phyloP scores from a whole-genome alignment of 2,329 filamentous ascomycete species.

The Neonectria neomacrospora region DNA sequence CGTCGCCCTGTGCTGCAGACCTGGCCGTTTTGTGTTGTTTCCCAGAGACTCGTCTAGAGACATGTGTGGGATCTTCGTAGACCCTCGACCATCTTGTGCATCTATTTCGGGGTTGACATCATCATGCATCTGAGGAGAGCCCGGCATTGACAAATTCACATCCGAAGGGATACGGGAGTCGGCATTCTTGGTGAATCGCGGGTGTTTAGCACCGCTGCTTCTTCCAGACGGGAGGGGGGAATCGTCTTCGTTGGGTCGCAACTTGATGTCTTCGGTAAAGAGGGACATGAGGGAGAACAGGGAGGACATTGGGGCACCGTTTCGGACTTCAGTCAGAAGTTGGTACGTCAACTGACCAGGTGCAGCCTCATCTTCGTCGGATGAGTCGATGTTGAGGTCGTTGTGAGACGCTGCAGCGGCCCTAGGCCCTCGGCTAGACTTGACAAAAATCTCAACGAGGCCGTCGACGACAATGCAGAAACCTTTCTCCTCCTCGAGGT shows the following conservation, averaged over 20 bases:
- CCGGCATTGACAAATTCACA: slow-evolving; percentile 50
- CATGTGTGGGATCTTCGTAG: slow-evolving; percentile 76
- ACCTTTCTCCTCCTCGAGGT: slow-evolving; percentile 96
- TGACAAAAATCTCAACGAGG: slow-evolving; percentile 96
- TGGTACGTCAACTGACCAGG: slow-evolving; percentile 87
- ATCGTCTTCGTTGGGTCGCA: slow-evolving; percentile 77
- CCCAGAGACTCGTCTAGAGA: slow-evolving; percentile 68
- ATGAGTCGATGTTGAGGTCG: slow-evolving; percentile 51
- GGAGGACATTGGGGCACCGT: slow-evolving; percentile 98
- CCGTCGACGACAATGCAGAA: slow-evolving; percentile 98
- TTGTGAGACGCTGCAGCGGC: slow-evolving; percentile 44
- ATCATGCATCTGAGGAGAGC: slow-evolving; percentile 53
- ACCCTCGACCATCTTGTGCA: slow-evolving; percentile 32
- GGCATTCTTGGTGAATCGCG: slow-evolving; percentile 40
- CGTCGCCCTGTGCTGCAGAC: slow-evolving; percentile 55
- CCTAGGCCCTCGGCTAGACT: slow-evolving; percentile 73
- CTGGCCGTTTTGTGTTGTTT: slow-evolving; percentile 50
- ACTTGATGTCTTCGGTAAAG: slow-evolving; percentile 93
- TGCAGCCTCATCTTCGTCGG: slow-evolving; percentile 75
- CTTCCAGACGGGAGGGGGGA: slow-evolving; percentile 36
- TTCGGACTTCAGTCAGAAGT: slow-evolving; percentile 94
- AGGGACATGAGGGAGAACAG: slow-evolving; percentile 96
- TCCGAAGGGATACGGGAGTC: slow-evolving; percentile 31
- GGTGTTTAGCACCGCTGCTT: slow-evolving; percentile 46
- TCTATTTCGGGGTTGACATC: slow-evolving; percentile 27